Conservation (phyloP, 2,329 filamentous ascomycete species). For the Stagonosporopsis cucurbitacearum region DNA sequence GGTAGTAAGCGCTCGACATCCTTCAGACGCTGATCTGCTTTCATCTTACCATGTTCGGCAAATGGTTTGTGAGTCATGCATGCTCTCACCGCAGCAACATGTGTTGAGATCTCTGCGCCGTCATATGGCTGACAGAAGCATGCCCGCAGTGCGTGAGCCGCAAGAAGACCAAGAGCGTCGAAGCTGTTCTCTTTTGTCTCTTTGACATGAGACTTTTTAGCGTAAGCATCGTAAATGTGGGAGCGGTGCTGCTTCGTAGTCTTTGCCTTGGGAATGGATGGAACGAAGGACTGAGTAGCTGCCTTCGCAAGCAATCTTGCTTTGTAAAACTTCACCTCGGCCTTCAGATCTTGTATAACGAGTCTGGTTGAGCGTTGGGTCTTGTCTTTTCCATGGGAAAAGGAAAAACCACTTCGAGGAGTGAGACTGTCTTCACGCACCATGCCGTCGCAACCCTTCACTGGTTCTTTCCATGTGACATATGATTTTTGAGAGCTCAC, state of each 20-base stretch:
- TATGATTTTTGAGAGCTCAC: slow-evolving; percentile 23
- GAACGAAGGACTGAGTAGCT: slow-evolving; percentile 16
- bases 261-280: slow-evolving; percentile 18
- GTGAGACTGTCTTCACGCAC: slow-evolving; percentile 29
- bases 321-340: slow-evolving; percentile 23
- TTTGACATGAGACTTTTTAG: background rate
- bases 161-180: slow-evolving; percentile 1
- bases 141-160: slow-evolving; percentile 36
- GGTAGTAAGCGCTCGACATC: slow-evolving; percentile 6
- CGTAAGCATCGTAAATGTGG: slow-evolving; percentile 2
- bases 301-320: slow-evolving; percentile 19
- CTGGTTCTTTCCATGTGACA: slow-evolving; percentile 15
- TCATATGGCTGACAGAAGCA: slow-evolving; percentile 49
- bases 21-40: background rate
- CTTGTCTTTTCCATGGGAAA: background rate
- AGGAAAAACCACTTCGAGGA: slow-evolving; percentile 21
- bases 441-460: slow-evolving; percentile 41
- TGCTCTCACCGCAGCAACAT: slow-evolving; percentile 3
- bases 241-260: slow-evolving; percentile 20
- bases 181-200: background rate
- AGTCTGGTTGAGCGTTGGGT: slow-evolving; percentile 12
- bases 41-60: background rate
- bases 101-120: slow-evolving; percentile 23
- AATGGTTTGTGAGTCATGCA: background rate
- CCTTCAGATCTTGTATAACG: slow-evolving; percentile 16